Conservation (phyloP, 106 monocot genomes). For the Gastrodia elata region DNA sequence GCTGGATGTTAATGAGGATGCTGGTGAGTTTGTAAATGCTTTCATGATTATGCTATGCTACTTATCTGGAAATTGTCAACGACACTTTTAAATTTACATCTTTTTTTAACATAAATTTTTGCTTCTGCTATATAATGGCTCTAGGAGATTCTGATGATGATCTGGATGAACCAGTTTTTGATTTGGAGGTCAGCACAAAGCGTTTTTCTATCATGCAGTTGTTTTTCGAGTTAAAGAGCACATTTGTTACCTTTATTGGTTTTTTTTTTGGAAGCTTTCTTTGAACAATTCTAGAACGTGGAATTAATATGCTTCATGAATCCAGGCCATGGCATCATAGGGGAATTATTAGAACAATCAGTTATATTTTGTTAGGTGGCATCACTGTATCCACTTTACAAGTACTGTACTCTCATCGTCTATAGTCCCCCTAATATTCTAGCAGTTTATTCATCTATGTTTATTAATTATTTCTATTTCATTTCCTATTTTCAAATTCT, state of each 20-base stretch:
- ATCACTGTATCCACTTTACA: neutral
- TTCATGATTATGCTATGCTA: neutral
- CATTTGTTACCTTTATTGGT: neutral
- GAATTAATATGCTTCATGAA: neutral
- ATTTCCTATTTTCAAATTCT: neutral
- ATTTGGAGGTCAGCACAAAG: slow-evolving; percentile 43
- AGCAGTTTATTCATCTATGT: neutral
- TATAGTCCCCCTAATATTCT: too few species aligned
- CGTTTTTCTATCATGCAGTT: neutral
- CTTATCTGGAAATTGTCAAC: neutral
- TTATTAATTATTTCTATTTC: neutral
- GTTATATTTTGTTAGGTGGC: neutral
- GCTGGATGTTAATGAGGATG: slow-evolving; percentile 28
- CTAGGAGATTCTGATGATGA: slow-evolving; percentile 46
- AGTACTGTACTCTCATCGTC: neutral
- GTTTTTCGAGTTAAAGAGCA: neutral
- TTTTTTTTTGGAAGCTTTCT: neutral
- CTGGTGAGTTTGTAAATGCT: slow-evolving; percentile 11
- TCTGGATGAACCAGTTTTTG: slow-evolving; percentile 57
- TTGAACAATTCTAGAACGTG: neutral
- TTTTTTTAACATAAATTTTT: neutral
- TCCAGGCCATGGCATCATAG: neutral
- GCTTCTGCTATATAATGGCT: neutral
- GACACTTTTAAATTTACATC: neutral
- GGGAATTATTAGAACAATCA: neutral